Percentiles rank a stretch among this genome's conserved stretches.
phyloP scores from a whole-genome alignment of 441 rosid genomes.

The Croton setiger region DNA sequence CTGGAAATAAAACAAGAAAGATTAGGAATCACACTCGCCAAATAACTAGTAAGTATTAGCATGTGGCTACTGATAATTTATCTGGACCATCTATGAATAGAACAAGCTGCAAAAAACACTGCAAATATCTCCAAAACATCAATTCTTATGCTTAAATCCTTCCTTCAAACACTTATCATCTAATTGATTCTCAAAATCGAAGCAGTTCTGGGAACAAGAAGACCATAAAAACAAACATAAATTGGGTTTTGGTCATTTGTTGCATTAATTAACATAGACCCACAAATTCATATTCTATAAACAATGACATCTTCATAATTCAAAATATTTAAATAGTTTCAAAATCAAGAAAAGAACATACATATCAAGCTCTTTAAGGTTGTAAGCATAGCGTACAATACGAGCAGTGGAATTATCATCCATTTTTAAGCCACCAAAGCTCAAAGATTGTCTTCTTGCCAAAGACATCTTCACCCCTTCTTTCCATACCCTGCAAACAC shows the following conservation, averaged over 20 bases:
- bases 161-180: not conserved
- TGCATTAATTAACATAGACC: not conserved
- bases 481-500: conserved; percentile 84
- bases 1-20: conserved; percentile 30
- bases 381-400: conserved; percentile 61
- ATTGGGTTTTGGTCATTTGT: not conserved
- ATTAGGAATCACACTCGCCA: not conserved
- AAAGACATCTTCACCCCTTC: conserved; percentile 70
- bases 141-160: not conserved
- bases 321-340: not conserved
- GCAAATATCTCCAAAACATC: not conserved
- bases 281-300: not conserved
- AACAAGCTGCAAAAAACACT: not conserved
- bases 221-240: not conserved
- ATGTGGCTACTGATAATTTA: not conserved
- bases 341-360: conserved; percentile 17
- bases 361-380: conserved; percentile 88
- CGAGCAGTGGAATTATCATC: conserved; percentile 76
- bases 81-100: not conserved
- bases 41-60: not conserved
- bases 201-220: not conserved
- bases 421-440: conserved; percentile 83
- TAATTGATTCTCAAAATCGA: not conserved
- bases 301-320: not conserved
- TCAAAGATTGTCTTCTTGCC: conserved; percentile 56